Evolutionary conservation across 1,284 basidiomycete species (phyloP).

Genomic region (Naganishia sp.): DNA sequence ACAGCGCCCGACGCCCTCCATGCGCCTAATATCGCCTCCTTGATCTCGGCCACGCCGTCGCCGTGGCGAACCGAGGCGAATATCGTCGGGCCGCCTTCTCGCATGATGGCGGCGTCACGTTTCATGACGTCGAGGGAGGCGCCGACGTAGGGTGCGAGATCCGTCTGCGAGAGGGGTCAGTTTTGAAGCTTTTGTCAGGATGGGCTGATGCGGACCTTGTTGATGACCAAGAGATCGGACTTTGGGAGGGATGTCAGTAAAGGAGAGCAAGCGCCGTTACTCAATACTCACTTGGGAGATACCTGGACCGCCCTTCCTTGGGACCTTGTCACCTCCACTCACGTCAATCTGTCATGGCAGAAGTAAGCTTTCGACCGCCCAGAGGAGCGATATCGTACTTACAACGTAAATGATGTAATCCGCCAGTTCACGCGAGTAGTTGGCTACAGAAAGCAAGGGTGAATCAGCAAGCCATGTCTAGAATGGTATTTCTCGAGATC

Average conservation of each 20-base stretch:
- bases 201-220: constrained; percentile 66
- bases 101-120: constrained; percentile 87
- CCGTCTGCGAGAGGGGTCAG: constrained; percentile 62
- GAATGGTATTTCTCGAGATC: too few species aligned
- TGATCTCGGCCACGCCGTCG: constrained; percentile 79
- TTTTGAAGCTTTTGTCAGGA: neutral
- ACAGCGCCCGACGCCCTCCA: constrained; percentile 66
- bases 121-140: constrained; percentile 95
- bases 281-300: constrained; percentile 62
- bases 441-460: constrained; percentile 60
- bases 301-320: constrained; percentile 94
- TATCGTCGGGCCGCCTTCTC: constrained; percentile 89
- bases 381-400: constrained; percentile 37
- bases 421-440: constrained; percentile 92
- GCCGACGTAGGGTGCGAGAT: constrained; percentile 87
- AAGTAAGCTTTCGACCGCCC: neutral
- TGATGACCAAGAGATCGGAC: constrained; percentile 90
- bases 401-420: constrained; percentile 98
- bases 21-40: constrained; percentile 78
- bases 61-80: constrained; percentile 83
- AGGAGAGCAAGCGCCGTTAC: neutral
- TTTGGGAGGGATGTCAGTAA: constrained; percentile 53
- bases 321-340: constrained; percentile 94
- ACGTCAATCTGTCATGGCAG: constrained; percentile 57
- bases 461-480: too few species aligned